Percentiles rank a stretch among this genome's conserved stretches.
Conservation (phyloP, 164 flowering plant species). For the Stephania yunnanensis region DNA sequence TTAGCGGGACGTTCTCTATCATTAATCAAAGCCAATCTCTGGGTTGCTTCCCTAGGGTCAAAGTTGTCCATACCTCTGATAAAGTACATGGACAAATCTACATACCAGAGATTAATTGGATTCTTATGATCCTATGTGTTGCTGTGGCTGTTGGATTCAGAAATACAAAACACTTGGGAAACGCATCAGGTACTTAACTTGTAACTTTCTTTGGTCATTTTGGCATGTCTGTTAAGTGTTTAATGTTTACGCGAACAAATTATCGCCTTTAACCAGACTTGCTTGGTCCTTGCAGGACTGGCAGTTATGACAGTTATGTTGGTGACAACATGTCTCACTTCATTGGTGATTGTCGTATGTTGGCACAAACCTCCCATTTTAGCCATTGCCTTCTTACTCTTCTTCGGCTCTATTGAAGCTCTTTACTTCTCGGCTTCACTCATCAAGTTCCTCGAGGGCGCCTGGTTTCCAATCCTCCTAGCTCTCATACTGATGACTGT, state of each 20-base stretch:
- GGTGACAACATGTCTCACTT: slow-evolving; percentile 84
- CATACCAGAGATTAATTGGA: slow-evolving; percentile 77
- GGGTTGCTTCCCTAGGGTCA: slow-evolving; percentile 91
- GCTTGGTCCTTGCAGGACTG: slow-evolving; percentile 49
- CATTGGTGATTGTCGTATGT: slow-evolving; percentile 75
- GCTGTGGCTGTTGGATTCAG: slow-evolving; percentile 92
- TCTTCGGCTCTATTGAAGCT: slow-evolving; percentile 77
- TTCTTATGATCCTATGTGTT: slow-evolving; percentile 88
- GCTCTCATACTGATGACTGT: slow-evolving; percentile 77
- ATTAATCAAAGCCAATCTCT: slow-evolving; percentile 96
- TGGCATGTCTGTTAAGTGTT: background rate
- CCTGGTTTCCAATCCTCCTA: slow-evolving; percentile 96
- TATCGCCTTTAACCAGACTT: slow-evolving; percentile 26
- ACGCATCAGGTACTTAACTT: slow-evolving; percentile 67
- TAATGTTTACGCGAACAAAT: background rate
- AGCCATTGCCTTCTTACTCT: slow-evolving; percentile 69
- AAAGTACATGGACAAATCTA: slow-evolving; percentile 91
- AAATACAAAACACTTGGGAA: slow-evolving; percentile 85
- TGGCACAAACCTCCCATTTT: slow-evolving; percentile 84
- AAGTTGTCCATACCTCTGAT: slow-evolving; percentile 86
- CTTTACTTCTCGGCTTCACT: slow-evolving; percentile 93
- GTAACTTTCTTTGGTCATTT: background rate
- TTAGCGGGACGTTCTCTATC: slow-evolving; percentile 96
- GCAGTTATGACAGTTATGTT: slow-evolving; percentile 96
- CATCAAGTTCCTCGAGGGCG: slow-evolving; percentile 79